Conservation (phyloP, 768 basidiomycete genomes). For the Hypholoma sublateritium region DNA sequence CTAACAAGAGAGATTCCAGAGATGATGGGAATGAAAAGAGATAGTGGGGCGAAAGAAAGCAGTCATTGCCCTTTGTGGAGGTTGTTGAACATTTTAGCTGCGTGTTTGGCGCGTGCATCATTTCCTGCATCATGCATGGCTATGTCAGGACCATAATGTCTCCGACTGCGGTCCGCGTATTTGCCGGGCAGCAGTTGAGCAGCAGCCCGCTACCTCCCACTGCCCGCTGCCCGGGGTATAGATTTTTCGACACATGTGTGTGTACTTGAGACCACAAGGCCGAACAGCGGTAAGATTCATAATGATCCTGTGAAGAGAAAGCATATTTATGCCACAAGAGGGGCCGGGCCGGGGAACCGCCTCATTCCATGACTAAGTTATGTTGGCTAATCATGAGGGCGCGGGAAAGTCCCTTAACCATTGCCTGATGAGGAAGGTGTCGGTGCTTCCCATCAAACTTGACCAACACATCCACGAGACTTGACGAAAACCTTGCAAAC, state of each 20-base stretch:
- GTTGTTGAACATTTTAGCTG: constrained; percentile 12
- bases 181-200: constrained; percentile 9
- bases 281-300: not conserved
- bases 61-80: constrained; percentile 13
- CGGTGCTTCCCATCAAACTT: too few relatives aligned
- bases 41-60: constrained; percentile 15
- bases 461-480: too few relatives aligned
- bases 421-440: too few relatives aligned
- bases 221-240: constrained; percentile 2
- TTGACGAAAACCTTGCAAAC: too few relatives aligned
- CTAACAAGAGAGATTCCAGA: not conserved
- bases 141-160: constrained; percentile 12
- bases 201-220: not conserved
- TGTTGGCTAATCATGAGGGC: too few relatives aligned
- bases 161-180: constrained; percentile 20
- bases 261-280: not conserved
- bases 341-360: too few relatives aligned
- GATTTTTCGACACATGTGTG: not conserved
- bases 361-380: too few relatives aligned
- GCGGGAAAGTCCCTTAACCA: too few relatives aligned
- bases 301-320: too few relatives aligned
- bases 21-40: constrained; percentile 5
- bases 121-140: constrained; percentile 20
- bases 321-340: too few relatives aligned
- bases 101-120: constrained; percentile 26